These are phyloP conservation scores for Penicillium sp. DNA, from an alignment of 2,329 filamentous ascomycete genomes.

Conservation along the genomic window DNA sequence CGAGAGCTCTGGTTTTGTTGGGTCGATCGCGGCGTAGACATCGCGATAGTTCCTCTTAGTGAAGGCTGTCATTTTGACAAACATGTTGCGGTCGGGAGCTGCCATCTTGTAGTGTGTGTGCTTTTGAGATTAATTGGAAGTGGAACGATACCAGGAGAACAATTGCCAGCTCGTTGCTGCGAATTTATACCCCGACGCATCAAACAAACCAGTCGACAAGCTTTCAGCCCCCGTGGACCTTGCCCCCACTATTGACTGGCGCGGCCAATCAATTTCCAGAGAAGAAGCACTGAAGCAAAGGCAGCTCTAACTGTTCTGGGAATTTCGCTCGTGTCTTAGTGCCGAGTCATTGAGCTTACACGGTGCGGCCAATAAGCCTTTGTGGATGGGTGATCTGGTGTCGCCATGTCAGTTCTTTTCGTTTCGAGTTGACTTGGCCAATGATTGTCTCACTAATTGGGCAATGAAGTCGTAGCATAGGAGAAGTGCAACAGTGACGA, in stretches of 20 bases:
- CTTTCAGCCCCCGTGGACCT: not conserved
- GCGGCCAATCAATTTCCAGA: not conserved
- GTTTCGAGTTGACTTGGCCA: no score
- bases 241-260: not conserved
- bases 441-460: not conserved
- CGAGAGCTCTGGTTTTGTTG: constrained; percentile 34
- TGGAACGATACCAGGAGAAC: not conserved
- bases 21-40: constrained; percentile 48
- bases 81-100: not conserved
- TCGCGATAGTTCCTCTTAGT: constrained; percentile 43
- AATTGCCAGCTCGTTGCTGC: not conserved
- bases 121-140: not conserved
- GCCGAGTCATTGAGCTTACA: not conserved
- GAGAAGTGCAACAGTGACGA: not conserved
- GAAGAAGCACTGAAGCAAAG: not conserved
- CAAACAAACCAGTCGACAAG: not conserved
- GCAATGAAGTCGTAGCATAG: not conserved
- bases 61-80: constrained; percentile 27
- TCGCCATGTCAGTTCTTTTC: no score
- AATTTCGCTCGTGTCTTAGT: not conserved
- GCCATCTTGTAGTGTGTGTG: not conserved
- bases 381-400: not conserved
- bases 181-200: not conserved
- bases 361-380: not conserved
- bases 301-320: not conserved